These are phyloP conservation scores for Pisolithus orientalis DNA, from an alignment of 768 basidiomycete species.

Conservation along the genomic window DNA sequence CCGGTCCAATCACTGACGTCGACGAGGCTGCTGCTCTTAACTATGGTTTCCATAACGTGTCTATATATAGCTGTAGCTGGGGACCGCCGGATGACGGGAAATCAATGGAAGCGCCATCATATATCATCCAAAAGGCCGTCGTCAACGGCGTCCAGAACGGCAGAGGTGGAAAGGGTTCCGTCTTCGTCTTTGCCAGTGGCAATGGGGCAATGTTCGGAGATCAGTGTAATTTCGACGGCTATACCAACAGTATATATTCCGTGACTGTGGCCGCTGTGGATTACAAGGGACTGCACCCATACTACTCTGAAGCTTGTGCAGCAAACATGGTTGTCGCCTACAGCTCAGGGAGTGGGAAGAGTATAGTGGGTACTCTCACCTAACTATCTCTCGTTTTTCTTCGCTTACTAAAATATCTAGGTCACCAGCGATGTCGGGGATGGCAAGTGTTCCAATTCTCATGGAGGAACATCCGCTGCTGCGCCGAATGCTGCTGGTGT, in stretches of 20 bases:
- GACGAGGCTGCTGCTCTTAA: slow-evolving; percentile 96
- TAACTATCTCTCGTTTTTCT: background rate
- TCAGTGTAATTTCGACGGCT: slow-evolving; percentile 99
- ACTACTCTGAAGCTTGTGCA: slow-evolving; percentile 96
- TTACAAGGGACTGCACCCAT: slow-evolving; percentile 88
- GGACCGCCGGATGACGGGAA: slow-evolving; percentile 93
- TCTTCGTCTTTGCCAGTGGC: slow-evolving; percentile 96
- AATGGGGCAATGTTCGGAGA: slow-evolving; percentile 90
- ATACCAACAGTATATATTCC: slow-evolving; percentile 96
- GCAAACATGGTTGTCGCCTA: slow-evolving; percentile 97
- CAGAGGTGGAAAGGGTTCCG: slow-evolving; percentile 80
- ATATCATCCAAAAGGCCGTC: slow-evolving; percentile 89
- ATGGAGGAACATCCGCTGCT: slow-evolving; percentile 97
- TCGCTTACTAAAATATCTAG: slow-evolving; percentile 36
- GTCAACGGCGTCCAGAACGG: slow-evolving; percentile 91
- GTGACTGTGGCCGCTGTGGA: slow-evolving; percentile 96
- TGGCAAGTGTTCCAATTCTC: slow-evolving; percentile 69
- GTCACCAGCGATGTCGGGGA: slow-evolving; percentile 92
- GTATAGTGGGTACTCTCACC: slow-evolving; percentile 61
- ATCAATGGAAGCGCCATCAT: slow-evolving; percentile 91
- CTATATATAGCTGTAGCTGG: slow-evolving; percentile 96
- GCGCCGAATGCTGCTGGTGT: slow-evolving; percentile 96
- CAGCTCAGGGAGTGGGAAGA: slow-evolving; percentile 88
- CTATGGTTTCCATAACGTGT: slow-evolving; percentile 86
- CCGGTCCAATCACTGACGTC: slow-evolving; percentile 88